phyloP scores from a whole-genome alignment of 495 filamentous ascomycete species.

The Lophiostoma macrostomum region DNA sequence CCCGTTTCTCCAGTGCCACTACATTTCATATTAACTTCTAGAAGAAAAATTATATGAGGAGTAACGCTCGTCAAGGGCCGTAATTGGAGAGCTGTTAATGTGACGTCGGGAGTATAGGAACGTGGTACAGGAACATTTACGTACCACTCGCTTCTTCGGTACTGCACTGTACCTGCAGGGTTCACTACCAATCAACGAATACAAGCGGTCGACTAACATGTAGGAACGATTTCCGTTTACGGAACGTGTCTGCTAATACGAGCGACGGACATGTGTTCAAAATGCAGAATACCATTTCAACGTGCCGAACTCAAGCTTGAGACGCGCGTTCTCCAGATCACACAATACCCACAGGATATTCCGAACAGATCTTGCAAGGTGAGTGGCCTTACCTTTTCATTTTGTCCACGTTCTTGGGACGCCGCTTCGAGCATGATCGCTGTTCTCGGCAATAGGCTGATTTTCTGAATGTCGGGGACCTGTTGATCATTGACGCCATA shows the following conservation, averaged over 20 bases:
- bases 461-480: not conserved
- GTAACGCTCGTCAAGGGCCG: not conserved
- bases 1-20: not conserved
- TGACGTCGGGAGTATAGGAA: slow-evolving; percentile 6
- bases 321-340: slow-evolving; percentile 17
- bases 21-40: slow-evolving; percentile 13
- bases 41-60: not conserved
- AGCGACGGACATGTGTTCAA: not conserved
- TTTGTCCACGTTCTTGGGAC: not conserved
- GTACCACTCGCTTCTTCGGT: slow-evolving; percentile 17
- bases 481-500: slow-evolving; percentile 9
- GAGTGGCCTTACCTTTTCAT: not conserved
- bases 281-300: slow-evolving; percentile 3
- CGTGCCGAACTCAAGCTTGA: not conserved
- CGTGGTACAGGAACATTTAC: not conserved
- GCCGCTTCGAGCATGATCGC: not conserved
- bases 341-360: not conserved
- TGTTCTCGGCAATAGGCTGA: slow-evolving; percentile 8
- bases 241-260: not conserved
- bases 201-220: not conserved
- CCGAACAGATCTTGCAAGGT: not conserved
- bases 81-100: not conserved
- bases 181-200: not conserved
- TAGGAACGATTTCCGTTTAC: not conserved
- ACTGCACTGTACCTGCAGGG: not conserved